Base-by-base conservation (phyloP, 768 basidiomycete genomes). In the Rhodosporidiobolus odoratus region DNA sequence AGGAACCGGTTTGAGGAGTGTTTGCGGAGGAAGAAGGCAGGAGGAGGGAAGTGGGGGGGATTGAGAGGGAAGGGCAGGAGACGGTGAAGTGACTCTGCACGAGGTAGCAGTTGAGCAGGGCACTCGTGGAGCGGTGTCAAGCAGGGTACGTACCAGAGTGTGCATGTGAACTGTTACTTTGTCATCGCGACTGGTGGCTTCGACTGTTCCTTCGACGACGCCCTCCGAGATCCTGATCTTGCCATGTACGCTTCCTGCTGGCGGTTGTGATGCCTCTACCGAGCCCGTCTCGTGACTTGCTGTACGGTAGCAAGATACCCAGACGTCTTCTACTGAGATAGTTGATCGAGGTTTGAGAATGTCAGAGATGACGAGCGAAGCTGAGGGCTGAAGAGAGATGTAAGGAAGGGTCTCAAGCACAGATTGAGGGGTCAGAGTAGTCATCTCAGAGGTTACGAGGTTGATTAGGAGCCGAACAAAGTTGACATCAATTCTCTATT, bases 271-370 rank as follows among this genome's bases (percentile, higher is more conserved):
- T 10, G n/a, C 17, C 17, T 32, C 53, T 19, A 2, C 38, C 35
- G 53, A 0, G 78, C 54, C 66, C 84, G 82, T 21, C 78, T 78
- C 1, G 62, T 61, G 30, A 60, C 62, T n/a, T n/a, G n/a, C n/a
- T n/a, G n/a, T n/a, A n/a, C n/a, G n/a, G 80, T 91, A 91, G 77
- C 86, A 87, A 5, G 89, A 90, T 3, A 90, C 79, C 89, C 89
- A 91, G 77, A 88, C 84, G 66, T 83, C 83, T 68, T 91, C 89
- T 7, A 59, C 59, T 1, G 53, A 66, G 56, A 62, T 34, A 12
- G 23, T 0, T 17, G 37, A 37, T 5, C 27, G 0, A 2, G 69
- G 59, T 21, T 40, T 17, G 21, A 47, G 4, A 30, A 71, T 41
- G 54, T 71, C 69, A 38, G 21, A 5, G 23, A 66, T 4, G 38